A percentile compares a stretch with the other conserved stretches of the same genome.
Evolutionary conservation across 1,284 basidiomycete genomes (phyloP).

Genomic region (Meripilus lineatus): DNA sequence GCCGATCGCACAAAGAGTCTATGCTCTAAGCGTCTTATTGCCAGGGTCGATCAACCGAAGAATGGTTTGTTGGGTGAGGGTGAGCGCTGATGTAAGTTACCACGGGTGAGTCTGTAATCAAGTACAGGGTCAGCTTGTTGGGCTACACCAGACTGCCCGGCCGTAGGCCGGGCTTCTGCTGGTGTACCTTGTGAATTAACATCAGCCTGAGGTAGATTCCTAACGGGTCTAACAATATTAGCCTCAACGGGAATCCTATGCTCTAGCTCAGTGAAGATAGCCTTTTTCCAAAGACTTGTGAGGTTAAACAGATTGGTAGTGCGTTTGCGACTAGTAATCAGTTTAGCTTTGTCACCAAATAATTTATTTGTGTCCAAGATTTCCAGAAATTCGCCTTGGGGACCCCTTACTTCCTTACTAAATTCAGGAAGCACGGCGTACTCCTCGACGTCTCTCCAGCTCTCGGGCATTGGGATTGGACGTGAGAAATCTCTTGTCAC

Average conservation of each 20-base stretch:
- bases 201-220: too few species aligned
- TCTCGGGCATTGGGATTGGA: background rate
- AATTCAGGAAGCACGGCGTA: background rate
- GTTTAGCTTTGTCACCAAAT: background rate
- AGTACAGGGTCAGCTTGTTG: too few species aligned
- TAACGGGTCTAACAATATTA: background rate
- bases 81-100: too few species aligned
- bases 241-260: background rate
- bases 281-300: background rate
- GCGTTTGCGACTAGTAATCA: background rate
- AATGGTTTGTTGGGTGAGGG: too few species aligned
- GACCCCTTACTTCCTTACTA: background rate
- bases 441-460: background rate
- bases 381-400: background rate
- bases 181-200: too few species aligned
- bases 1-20: too few species aligned
- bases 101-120: too few species aligned
- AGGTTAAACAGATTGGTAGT: background rate
- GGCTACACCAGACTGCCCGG: too few species aligned
- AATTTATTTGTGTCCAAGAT: background rate
- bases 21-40: too few species aligned
- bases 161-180: too few species aligned
- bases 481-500: background rate
- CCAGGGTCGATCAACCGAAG: too few species aligned
- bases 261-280: background rate